phyloP scores from a whole-genome alignment of 352 stramenopile genomes.

The Phytophthora pistaciae region DNA sequence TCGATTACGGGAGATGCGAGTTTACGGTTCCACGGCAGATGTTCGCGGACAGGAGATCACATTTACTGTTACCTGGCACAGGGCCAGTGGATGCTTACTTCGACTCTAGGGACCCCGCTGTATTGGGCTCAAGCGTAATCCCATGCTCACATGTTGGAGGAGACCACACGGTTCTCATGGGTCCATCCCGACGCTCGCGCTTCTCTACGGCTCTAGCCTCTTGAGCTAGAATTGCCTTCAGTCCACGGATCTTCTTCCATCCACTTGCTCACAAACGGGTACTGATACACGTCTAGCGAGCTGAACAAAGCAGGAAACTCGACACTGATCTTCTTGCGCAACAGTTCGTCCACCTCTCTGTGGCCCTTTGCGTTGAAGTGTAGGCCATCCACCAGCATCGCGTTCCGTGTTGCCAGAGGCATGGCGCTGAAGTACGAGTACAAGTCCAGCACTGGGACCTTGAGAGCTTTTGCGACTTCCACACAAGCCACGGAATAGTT shows the following conservation, averaged over 20 bases:
- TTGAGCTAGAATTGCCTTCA: not conserved
- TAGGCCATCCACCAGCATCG: constrained; percentile 46
- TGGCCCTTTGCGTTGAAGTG: constrained; percentile 50
- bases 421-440: not conserved
- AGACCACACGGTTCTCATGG: too few relatives aligned
- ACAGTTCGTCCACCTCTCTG: constrained; percentile 30
- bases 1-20: not conserved
- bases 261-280: not conserved
- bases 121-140: too few relatives aligned
- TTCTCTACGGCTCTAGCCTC: too few relatives aligned
- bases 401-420: constrained; percentile 23
- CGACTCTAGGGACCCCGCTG: too few relatives aligned
- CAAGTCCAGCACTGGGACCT: constrained; percentile 13
- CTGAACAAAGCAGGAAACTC: constrained; percentile 7
- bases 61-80: too few relatives aligned
- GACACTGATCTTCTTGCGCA: constrained; percentile 1
- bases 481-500: constrained; percentile 43
- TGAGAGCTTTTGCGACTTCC: constrained; percentile 21
- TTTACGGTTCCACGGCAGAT: not conserved
- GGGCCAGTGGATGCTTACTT: too few relatives aligned
- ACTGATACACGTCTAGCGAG: not conserved
- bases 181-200: too few relatives aligned
- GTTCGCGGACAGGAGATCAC: not conserved
- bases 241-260: not conserved
- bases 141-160: too few relatives aligned